Base-by-base conservation (phyloP, 306 rosid species). In the Citrullus mucosospermus region DNA sequence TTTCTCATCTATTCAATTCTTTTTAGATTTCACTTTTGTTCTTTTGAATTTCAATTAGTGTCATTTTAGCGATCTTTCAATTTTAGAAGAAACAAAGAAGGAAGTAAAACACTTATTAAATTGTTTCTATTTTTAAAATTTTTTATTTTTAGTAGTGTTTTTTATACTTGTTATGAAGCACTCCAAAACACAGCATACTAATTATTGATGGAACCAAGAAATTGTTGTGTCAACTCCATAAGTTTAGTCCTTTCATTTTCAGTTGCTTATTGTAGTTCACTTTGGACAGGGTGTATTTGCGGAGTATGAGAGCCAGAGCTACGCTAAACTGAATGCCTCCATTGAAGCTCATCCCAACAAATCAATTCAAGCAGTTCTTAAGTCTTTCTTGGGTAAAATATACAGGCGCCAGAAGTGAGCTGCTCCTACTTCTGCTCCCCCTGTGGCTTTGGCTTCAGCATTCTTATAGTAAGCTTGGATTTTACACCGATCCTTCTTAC, bases 301-400 rank as follows among this genome's bases (percentile, higher is more conserved):
- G 78, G 97, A 96, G 73, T 96, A 90, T 13, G 99, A 96, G 91
- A 80, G 81, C 55, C 50, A 73, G 54, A 96, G 96, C 83, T 91
- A 88, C 54, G 83, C 85, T 87, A 88, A 88, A 79, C 86, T 96
- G 69, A 86, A 82, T 30, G 59, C 79, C 25, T 88, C 92, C 65
- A 96, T 96, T 73, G 96, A 96, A 88, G 91, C 90, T 81, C 97
- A 93, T 80, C 89, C 96, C 11, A 90, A 87, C 79, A 81, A 83
- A 76, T 88, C 93, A 20, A 92, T 96, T 43, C 98, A 91, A 73
- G 98, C 90, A 1, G 97, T 93, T 58, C 82, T 92, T 86, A 90
- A 91, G 82, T 92, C 93, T 30, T 92, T 96, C 89, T 85, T 96
- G 93, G 93, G 83, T 51, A 93, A 96, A 82, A 92, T 96, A 57